Evolutionary conservation across 75 land plant genomes (phyloP).

Genomic region (Cryptomeria japonica): DNA sequence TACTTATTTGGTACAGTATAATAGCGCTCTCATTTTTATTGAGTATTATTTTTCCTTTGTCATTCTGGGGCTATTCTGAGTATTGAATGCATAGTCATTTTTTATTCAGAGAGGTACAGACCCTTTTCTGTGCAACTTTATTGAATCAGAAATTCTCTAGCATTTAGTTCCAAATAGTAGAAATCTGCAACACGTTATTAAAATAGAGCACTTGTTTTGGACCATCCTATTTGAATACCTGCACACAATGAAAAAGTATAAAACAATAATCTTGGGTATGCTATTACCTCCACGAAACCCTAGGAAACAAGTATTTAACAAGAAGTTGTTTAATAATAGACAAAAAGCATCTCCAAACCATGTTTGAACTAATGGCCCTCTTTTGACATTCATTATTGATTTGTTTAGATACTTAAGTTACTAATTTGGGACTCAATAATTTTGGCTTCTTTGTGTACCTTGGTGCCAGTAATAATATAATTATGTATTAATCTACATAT

Average conservation of each 20-base stretch:
- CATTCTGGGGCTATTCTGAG: background rate
- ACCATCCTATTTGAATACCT: background rate
- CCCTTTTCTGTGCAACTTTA: background rate
- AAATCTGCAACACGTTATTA: conserved; percentile 1
- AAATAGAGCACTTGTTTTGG: background rate
- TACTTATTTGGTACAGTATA: conserved; percentile 61
- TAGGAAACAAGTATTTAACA: background rate
- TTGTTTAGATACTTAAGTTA: background rate
- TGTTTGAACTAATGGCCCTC: background rate
- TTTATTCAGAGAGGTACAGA: background rate
- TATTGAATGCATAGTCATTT: background rate
- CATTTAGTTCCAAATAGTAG: background rate
- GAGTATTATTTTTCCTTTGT: background rate
- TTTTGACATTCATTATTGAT: background rate
- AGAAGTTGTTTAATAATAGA: background rate
- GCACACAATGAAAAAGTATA: background rate
- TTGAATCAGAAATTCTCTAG: background rate
- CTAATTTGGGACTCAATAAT: background rate
- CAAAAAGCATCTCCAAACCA: background rate
- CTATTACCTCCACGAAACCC: background rate
- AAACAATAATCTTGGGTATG: background rate
- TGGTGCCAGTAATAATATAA: background rate
- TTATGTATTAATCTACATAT: background rate
- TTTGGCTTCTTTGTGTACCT: background rate
- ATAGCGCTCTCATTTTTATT: background rate